Percentiles rank a stretch among this genome's conserved stretches.
Conservation (phyloP, 2,329 filamentous ascomycete species). For the Penicillium polonicum region DNA sequence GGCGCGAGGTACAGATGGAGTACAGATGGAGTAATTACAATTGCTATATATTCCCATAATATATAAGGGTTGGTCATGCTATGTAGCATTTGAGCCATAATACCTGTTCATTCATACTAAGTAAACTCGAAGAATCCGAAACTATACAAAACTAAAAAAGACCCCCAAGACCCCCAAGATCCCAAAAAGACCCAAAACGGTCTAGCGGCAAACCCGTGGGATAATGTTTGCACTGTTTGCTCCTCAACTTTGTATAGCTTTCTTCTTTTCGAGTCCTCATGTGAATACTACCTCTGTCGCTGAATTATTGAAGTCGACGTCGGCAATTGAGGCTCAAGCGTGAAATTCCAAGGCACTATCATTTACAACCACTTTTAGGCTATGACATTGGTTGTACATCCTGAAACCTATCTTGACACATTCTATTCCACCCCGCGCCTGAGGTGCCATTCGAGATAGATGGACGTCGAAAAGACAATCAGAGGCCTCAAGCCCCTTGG, state of each 20-base stretch:
- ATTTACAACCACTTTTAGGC: not conserved
- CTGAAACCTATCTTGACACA: not conserved
- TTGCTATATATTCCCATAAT: not conserved
- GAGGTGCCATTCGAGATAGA: conserved; percentile 5
- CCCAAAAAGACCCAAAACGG: not conserved
- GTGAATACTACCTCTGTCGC: not conserved
- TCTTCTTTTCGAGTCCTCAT: not conserved
- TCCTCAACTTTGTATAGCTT: conserved; percentile 8
- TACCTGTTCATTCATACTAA: not conserved
- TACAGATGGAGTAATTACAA: not conserved
- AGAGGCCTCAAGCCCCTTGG: conserved; percentile 30
- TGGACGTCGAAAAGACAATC: conserved; percentile 27
- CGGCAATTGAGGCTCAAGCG: no score
- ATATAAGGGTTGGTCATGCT: no score
- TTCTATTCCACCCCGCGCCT: not conserved
- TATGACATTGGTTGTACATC: not conserved
- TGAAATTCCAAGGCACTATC: not conserved
- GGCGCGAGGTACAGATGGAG: not conserved
- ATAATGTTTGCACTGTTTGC: conserved; percentile 7
- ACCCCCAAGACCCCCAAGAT: not conserved
- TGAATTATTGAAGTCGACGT: not conserved
- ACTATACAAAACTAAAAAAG: not conserved
- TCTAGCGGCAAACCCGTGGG: not conserved
- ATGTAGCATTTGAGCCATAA: not conserved
- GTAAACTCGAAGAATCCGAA: not conserved